Conservation (phyloP, 2,329 filamentous ascomycete species). For the Microdochium paspali region DNA sequence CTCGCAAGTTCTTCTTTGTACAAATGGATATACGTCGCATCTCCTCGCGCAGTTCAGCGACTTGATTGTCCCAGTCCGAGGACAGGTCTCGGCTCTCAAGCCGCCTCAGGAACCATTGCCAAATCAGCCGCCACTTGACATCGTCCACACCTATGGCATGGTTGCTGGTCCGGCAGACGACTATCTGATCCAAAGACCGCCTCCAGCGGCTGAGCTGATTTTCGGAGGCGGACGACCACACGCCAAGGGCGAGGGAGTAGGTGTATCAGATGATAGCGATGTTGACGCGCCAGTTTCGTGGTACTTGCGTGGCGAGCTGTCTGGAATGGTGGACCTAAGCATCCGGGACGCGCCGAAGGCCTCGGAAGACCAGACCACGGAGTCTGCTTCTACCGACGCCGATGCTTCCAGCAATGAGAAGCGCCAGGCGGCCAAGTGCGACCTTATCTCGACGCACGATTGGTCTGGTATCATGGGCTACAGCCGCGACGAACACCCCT, state of each 20-base stretch:
- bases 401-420: background rate
- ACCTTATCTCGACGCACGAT: constrained; percentile 46
- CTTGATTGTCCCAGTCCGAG: constrained; percentile 68
- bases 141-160: constrained; percentile 51
- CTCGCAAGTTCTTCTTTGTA: constrained; percentile 62
- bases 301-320: constrained; percentile 42
- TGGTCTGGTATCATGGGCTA: constrained; percentile 82
- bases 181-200: constrained; percentile 64
- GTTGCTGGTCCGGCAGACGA: constrained; percentile 53
- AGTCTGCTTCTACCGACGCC: background rate
- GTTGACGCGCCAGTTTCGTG: constrained; percentile 45
- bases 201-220: constrained; percentile 49
- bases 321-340: constrained; percentile 29
- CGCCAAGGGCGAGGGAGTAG: constrained; percentile 42
- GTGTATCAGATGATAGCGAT: constrained; percentile 48
- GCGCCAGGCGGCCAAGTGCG: constrained; percentile 16
- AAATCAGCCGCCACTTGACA: constrained; percentile 17
- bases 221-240: constrained; percentile 59
- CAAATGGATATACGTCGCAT: constrained; percentile 75
- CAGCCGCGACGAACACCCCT: constrained; percentile 56
- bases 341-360: constrained; percentile 6
- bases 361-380: background rate
- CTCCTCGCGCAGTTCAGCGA: constrained; percentile 60
- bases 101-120: constrained; percentile 34
- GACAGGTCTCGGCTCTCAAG: constrained; percentile 59